phyloP scores from a whole-genome alignment of 306 rosid species.

The Begonia fuchsioides region DNA sequence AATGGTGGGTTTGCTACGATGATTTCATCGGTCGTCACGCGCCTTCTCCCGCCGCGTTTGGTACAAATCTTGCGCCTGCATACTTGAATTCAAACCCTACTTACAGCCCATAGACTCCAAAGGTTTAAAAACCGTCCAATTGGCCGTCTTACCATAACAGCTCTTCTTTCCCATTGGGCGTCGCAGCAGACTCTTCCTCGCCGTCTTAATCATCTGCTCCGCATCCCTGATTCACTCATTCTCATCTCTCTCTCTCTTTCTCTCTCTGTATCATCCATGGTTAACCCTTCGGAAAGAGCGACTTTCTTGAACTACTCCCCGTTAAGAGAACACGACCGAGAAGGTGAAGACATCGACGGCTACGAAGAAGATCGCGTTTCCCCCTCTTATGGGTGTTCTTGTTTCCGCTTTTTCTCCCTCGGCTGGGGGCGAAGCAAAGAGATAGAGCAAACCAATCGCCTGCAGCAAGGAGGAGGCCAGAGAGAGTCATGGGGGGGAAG shows the following conservation, averaged over 20 bases:
- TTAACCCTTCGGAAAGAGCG: slow-evolving; percentile 17
- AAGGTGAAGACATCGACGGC: slow-evolving; percentile 14
- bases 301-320: slow-evolving; percentile 8
- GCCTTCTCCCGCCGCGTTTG: no score
- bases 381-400: slow-evolving; percentile 25
- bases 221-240: background rate
- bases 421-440: slow-evolving; percentile 12
- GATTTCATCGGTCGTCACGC: no score
- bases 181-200: background rate
- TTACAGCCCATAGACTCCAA: no score
- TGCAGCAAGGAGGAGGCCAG: slow-evolving; percentile 9
- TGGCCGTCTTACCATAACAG: no score
- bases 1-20: no score
- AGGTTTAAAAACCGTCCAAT: no score
- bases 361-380: slow-evolving; percentile 13
- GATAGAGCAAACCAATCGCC: slow-evolving; percentile 10
- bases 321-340: slow-evolving; percentile 9
- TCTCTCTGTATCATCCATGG: slow-evolving; percentile 17
- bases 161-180: background rate
- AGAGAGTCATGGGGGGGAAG: slow-evolving; percentile 31
- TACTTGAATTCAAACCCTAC: no score
- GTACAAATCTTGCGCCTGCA: no score
- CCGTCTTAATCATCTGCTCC: background rate
- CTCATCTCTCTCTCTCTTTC: slow-evolving; percentile 4
- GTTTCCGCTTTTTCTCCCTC: slow-evolving; percentile 22